Conservation (phyloP, 2,329 filamentous ascomycete genomes). For the Pyrenophora graminea region DNA sequence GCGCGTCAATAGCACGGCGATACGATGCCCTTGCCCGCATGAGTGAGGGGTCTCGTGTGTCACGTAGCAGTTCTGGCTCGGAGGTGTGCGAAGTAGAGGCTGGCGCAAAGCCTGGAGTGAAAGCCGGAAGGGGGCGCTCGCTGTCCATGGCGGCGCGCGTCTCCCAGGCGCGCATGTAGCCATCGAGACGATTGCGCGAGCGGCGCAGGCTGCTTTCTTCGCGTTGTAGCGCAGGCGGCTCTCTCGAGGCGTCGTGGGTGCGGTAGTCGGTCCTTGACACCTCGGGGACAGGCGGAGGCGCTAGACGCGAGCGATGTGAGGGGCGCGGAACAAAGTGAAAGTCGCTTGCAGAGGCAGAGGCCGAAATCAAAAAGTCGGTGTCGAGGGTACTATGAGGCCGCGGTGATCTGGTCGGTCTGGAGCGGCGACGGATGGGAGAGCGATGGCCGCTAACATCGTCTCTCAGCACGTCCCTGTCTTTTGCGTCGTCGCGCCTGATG, state of each 20-base stretch:
- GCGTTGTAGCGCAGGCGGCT: constrained; percentile 20
- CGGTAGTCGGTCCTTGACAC: constrained; percentile 25
- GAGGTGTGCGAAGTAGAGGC: constrained; percentile 25
- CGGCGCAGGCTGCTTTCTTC: constrained; percentile 19
- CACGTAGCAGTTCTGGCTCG: constrained; percentile 9
- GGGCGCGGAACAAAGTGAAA: constrained; percentile 21
- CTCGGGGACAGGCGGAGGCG: constrained; percentile 43
- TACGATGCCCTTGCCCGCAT: constrained; percentile 14
- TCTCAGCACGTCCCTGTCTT: constrained; percentile 52
- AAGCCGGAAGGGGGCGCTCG: constrained; percentile 31
- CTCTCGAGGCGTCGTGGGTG: constrained; percentile 19
- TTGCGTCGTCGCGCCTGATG: constrained; percentile 57
- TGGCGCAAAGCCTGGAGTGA: constrained; percentile 44
- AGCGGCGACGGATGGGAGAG: constrained; percentile 62
- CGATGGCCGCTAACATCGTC: constrained; percentile 58
- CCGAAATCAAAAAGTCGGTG: constrained; percentile 20
- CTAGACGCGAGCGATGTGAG: constrained; percentile 29
- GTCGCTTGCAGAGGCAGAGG: constrained; percentile 16
- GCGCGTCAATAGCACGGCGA: constrained; percentile 8
- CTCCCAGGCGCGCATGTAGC: constrained; percentile 21
- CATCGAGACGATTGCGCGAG: constrained; percentile 14
- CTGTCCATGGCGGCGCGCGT: constrained; percentile 15
- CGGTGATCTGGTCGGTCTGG: constrained; percentile 31
- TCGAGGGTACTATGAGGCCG: constrained; percentile 23
- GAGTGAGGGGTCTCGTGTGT: constrained; percentile 6